Evolutionary conservation across 805 yeast species (phyloP).

Genomic region (Monosporozyma solicola): DNA sequence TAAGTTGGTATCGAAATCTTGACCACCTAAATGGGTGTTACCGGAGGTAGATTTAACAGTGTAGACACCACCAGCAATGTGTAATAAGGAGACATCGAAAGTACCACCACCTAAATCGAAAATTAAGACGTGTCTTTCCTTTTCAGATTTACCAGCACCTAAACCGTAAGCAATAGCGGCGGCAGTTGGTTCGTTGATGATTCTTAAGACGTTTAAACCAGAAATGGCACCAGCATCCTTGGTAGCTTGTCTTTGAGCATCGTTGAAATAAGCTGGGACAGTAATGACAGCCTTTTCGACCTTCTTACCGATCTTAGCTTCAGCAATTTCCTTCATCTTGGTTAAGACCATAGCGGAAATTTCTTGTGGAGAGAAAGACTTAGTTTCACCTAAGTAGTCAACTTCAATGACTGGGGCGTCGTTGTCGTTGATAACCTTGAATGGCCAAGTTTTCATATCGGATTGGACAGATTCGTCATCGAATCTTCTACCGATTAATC

Average conservation of each 20-base stretch:
- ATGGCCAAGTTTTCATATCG: conserved; percentile 82
- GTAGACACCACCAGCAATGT: conserved; percentile 93
- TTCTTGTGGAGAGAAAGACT: conserved; percentile 89
- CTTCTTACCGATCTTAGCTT: conserved; percentile 69
- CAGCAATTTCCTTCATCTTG: conserved; percentile 90
- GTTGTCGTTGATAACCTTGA: conserved; percentile 62
- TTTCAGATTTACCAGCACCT: conserved; percentile 60
- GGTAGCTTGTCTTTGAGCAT: conserved; percentile 97
- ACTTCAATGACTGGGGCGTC: conserved; percentile 78
- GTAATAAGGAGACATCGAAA: conserved; percentile 87
- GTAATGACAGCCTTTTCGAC: conserved; percentile 91
- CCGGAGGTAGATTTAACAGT: conserved; percentile 82
- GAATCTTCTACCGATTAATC: conserved; percentile 87
- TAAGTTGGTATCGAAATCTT: conserved; percentile 91
- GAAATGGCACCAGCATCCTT: conserved; percentile 97
- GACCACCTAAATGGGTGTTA: conserved; percentile 88
- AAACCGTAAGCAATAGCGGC: conserved; percentile 97
- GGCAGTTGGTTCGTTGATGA: conserved; percentile 95
- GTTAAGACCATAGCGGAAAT: conserved; percentile 85
- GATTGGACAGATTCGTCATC: conserved; percentile 67
- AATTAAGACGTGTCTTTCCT: conserved; percentile 82
- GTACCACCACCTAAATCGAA: conserved; percentile 98
- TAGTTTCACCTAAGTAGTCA: conserved; percentile 75
- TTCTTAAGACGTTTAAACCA: conserved; percentile 89
- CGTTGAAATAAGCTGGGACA: conserved; percentile 95